Evolutionary conservation across 1,284 basidiomycete genomes (phyloP), one percentile per base, ranked within the genome.

Genomic region (Chalciporus sp.): DNA sequence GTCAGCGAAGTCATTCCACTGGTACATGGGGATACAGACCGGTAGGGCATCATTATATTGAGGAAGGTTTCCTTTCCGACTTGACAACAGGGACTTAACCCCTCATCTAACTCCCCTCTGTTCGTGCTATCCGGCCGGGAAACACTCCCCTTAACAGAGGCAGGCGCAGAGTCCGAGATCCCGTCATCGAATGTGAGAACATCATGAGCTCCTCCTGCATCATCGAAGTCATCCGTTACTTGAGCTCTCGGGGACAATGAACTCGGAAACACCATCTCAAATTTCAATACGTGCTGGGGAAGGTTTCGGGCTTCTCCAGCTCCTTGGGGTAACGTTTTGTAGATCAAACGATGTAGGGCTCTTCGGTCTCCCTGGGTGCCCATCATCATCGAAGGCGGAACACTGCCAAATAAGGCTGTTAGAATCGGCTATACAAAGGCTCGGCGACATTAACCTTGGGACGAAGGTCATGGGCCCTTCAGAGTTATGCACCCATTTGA

Each of bases 11-110:
- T 27, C 42, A 49, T 33, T 35, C 47, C 37, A 51, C 41, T 37
- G 35, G 45, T n/a, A 14, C 14, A 46, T 37, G 47, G 35, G 14
- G 16, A 46, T 35, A 68, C 76, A 49, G 52, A 83, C 84, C 82
- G 75, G 60, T 85, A 78, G 41, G 85, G 85, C 57, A 87, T 68
- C 74, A 85, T 72, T 29, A 86, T 45, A 61, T 86, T 76, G 23
- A 80, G 43, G 17, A 61, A 61, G 12, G 62, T 64, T 61, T 68
- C 69, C 33, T 37, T 55, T 7, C 66, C 66, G 40, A 58, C 62
- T 55, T 58, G 64, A 28, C 56, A 67, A 31, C 29, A 54, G 19
- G 53, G 47, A 9, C 17, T 29, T 44, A 49, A 39, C 16, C 17
- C 27, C 16, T 43, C 19, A n/a, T 47, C 37, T 48, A 47, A 26